Percentiles rank a stretch among this genome's conserved stretches.
Conservation (phyloP, 1,139 yeast genomes). For the Diutina neorugosa region DNA sequence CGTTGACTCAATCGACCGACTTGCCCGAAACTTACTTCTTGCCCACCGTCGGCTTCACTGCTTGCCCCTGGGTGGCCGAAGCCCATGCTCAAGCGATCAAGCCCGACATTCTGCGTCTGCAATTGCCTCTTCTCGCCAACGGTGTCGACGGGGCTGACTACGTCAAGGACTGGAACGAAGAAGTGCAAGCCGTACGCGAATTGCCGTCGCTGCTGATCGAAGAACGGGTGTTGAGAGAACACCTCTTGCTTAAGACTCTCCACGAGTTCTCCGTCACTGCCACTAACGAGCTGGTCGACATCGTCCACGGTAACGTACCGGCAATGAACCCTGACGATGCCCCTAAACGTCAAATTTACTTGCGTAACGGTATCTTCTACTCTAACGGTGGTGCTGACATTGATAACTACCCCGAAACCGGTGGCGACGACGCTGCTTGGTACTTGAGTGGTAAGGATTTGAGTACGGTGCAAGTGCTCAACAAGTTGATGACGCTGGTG, state of each 20-base stretch:
- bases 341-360: slow-evolving; percentile 48
- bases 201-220: slow-evolving; percentile 45
- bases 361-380: slow-evolving; percentile 78
- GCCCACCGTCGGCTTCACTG: slow-evolving; percentile 49
- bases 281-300: slow-evolving; percentile 65
- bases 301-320: slow-evolving; percentile 58
- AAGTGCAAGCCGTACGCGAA: slow-evolving; percentile 72
- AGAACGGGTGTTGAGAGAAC: slow-evolving; percentile 68
- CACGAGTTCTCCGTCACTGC: slow-evolving; percentile 73
- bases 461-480: slow-evolving; percentile 55
- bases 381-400: slow-evolving; percentile 24
- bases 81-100: slow-evolving; percentile 9
- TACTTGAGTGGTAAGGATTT: slow-evolving; percentile 74
- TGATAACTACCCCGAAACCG: slow-evolving; percentile 32
- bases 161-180: slow-evolving; percentile 82
- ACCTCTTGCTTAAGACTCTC: slow-evolving; percentile 57
- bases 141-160: slow-evolving; percentile 49
- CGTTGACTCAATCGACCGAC: slow-evolving; percentile 25
- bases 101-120: slow-evolving; percentile 57
- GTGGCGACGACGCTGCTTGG: slow-evolving; percentile 83
- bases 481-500: slow-evolving; percentile 65
- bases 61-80: slow-evolving; percentile 68
- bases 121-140: slow-evolving; percentile 38
- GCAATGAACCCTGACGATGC: slow-evolving; percentile 76
- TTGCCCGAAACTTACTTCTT: slow-evolving; percentile 43